phyloP scores from a whole-genome alignment of 2,329 filamentous ascomycete genomes.

The Cladorrhinum sp. region DNA sequence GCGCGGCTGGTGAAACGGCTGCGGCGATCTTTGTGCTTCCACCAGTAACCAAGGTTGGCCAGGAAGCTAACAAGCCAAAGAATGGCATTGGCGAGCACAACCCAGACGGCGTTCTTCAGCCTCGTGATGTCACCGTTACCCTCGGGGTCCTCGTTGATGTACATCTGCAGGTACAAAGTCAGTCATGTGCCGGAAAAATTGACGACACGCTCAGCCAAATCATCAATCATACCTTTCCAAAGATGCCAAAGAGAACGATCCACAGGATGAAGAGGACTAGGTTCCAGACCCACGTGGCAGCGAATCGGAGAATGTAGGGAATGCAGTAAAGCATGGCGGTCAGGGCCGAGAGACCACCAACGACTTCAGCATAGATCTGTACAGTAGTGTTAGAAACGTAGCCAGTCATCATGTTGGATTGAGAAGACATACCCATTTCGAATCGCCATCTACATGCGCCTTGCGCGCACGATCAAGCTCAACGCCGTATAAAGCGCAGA shows the following conservation, averaged over 20 bases:
- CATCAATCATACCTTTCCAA: constrained; percentile 57
- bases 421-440: constrained; percentile 64
- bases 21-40: constrained; percentile 49
- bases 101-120: constrained; percentile 87
- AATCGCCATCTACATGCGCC: constrained; percentile 50
- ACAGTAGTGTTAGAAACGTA: background rate
- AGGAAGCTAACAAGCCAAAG: constrained; percentile 69
- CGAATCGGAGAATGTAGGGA: constrained; percentile 55
- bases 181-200: background rate
- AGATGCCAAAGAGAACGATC: constrained; percentile 79
- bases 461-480: constrained; percentile 59
- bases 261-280: constrained; percentile 72
- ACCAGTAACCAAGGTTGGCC: constrained; percentile 58
- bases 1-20: constrained; percentile 60
- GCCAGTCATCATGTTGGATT: background rate
- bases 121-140: constrained; percentile 62
- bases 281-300: constrained; percentile 65
- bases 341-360: constrained; percentile 62
- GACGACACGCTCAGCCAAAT: background rate
- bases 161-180: constrained; percentile 49
- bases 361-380: constrained; percentile 69
- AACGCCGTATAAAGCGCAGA: constrained; percentile 73
- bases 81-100: constrained; percentile 70
- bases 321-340: constrained; percentile 65
- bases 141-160: constrained; percentile 65